phyloP scores from a whole-genome alignment of 345 rosid genomes.

The Rubroshorea leprosula region DNA sequence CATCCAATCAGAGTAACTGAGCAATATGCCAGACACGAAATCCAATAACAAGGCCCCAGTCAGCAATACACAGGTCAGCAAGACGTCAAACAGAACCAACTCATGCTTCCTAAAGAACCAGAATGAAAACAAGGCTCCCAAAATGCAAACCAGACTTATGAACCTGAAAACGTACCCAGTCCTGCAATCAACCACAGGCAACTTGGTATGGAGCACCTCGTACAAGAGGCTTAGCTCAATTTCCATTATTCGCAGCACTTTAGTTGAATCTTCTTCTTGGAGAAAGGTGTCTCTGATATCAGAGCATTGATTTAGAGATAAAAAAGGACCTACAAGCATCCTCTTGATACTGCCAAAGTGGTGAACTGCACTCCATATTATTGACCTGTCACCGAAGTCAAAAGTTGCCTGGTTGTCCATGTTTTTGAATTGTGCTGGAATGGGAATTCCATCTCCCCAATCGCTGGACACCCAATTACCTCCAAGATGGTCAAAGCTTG shows the following conservation, averaged over 20 bases:
- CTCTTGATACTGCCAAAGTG: neutral
- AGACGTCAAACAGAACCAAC: conserved; percentile 29
- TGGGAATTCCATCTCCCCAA: conserved; percentile 51
- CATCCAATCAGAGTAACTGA: conserved; percentile 48
- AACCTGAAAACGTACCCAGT: conserved; percentile 21
- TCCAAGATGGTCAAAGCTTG: conserved; percentile 51
- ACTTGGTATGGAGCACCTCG: conserved; percentile 49
- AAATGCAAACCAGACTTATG: conserved; percentile 18
- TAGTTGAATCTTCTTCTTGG: neutral
- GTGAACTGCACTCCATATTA: neutral
- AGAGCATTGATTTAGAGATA: conserved; percentile 12
- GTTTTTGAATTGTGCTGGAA: conserved; percentile 14
- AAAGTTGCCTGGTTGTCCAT: neutral
- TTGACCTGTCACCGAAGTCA: neutral
- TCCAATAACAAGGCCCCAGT: conserved; percentile 44
- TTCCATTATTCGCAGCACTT: conserved; percentile 42
- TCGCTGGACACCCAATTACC: conserved; percentile 44
- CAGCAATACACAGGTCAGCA: conserved; percentile 40
- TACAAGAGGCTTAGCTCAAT: conserved; percentile 54
- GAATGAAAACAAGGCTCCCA: conserved; percentile 28
- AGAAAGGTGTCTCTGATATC: conserved; percentile 38
- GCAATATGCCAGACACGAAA: conserved; percentile 31
- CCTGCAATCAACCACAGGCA: conserved; percentile 27
- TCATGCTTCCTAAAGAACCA: conserved; percentile 9
- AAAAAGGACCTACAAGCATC: neutral